Evolutionary conservation across 1,284 basidiomycete species (phyloP), one percentile per base, ranked within the genome.

Genomic region (Trametes pubescens): DNA sequence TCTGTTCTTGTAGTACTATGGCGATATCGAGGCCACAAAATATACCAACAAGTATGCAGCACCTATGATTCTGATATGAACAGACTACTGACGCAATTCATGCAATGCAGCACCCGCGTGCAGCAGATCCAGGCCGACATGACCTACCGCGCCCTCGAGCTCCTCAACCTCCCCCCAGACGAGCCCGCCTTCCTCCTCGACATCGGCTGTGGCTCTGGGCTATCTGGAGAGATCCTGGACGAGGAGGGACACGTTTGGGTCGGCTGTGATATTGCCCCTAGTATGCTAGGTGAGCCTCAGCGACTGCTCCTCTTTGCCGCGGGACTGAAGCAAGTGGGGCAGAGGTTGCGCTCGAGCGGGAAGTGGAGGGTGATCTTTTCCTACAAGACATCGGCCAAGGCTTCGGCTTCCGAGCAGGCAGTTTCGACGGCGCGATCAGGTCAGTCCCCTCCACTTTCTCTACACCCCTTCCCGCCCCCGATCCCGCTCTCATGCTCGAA

Each of bases 371-470:
- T 1, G 96, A 99, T 78, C 79, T 99, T 26, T 95, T 96, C 75
- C 76, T 97, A 43, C 94, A 96, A 73, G 95, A 97, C 74, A 96
- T 96, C 49, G 95, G 95, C 0, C 95, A 96, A 74, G 95, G 95
- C 2, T 92, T 97, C 71, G 94, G 95, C 2, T 99, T 99, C 78
- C 85, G 98, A 35, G 93, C 98, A 51, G 98, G 97, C 63, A 93
- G 93, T 66, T 99, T 99, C 76, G 98, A 99, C 76, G 98, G 96
- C 49, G 96, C 95, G 9, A 99, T 99, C 74, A 97, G 95, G 95
- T 93, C 55, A 52, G 82, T 72, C 24, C 34, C 29, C 21, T 38
- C 48, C 22, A n/a, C n/a, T n/a, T 21, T 44, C 34, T 8, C 49
- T 37, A 1, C 22, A 11, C 26, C 34, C 32, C 53, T 26, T 29